A percentile compares a stretch with the other conserved stretches of the same genome.
These are phyloP conservation scores for Raddia guianensis DNA, from an alignment of 176 grass and related monocot species.

Conservation along the genomic window DNA sequence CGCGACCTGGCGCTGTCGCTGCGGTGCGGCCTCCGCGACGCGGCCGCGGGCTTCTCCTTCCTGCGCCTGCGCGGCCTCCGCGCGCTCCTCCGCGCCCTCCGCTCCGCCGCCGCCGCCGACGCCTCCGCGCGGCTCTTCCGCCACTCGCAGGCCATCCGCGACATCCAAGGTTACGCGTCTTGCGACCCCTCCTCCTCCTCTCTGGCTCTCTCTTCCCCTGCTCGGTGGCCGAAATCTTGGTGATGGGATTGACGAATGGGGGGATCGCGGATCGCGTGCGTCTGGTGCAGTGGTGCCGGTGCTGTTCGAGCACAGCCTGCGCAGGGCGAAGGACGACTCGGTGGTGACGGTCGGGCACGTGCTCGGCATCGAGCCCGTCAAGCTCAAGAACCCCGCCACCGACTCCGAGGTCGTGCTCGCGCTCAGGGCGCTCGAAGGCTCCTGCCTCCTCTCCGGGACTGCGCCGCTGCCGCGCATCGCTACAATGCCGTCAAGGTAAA, in stretches of 20 bases:
- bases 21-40: constrained; percentile 55
- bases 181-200: background rate
- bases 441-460: constrained; percentile 61
- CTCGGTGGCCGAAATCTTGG: background rate
- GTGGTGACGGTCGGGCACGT: constrained; percentile 44
- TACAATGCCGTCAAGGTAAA: constrained; percentile 63
- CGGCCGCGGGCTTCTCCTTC: constrained; percentile 59
- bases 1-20: constrained; percentile 51
- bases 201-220: background rate
- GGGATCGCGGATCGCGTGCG: background rate
- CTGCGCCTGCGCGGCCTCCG: constrained; percentile 55
- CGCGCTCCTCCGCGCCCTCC: constrained; percentile 54
- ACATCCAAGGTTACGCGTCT: constrained; percentile 49
- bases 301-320: constrained; percentile 62
- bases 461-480: constrained; percentile 49
- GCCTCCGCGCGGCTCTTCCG: constrained; percentile 37
- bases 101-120: constrained; percentile 28
- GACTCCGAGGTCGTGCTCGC: constrained; percentile 60
- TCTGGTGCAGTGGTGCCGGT: constrained; percentile 53
- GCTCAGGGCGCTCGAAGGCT: constrained; percentile 61
- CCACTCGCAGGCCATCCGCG: constrained; percentile 52
- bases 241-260: background rate
- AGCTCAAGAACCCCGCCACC: constrained; percentile 51
- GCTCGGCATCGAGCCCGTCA: constrained; percentile 51
- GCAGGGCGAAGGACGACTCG: constrained; percentile 34